Evolutionary conservation across 495 filamentous ascomycete genomes (phyloP).

Genomic region (Delitschia confertaspora): DNA sequence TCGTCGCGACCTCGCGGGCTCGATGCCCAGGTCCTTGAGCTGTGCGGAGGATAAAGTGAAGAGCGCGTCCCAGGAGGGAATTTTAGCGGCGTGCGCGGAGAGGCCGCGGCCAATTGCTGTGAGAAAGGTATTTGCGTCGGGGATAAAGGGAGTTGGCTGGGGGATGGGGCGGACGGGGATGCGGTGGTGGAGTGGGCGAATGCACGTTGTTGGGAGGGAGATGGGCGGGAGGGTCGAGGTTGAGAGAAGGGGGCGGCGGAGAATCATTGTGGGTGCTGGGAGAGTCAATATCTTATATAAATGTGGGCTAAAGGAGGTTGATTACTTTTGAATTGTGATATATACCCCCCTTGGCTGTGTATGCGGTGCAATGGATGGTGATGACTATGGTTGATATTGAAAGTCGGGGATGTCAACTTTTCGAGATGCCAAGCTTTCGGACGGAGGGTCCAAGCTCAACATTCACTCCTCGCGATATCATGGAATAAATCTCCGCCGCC

Average conservation of each 20-base stretch:
- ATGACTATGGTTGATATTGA: background rate
- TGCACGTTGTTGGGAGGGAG: slow-evolving; percentile 9
- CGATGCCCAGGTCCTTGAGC: slow-evolving; percentile 73
- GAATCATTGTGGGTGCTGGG: slow-evolving; percentile 18
- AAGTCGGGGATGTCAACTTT: slow-evolving; percentile 7
- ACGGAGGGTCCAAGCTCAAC: no score
- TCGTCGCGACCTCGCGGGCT: slow-evolving; percentile 66
- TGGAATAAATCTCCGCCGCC: no score
- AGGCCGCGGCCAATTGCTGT: slow-evolving; percentile 83
- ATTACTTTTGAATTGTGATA: background rate
- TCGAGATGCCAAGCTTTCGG: slow-evolving; percentile 16
- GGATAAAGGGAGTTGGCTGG: slow-evolving; percentile 69
- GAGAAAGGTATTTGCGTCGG: slow-evolving; percentile 81
- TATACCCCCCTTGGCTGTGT: background rate
- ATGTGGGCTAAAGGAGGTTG: background rate
- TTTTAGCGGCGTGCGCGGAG: slow-evolving; percentile 67
- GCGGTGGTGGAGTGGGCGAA: slow-evolving; percentile 22
- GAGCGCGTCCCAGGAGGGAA: slow-evolving; percentile 79
- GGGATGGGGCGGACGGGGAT: slow-evolving; percentile 49
- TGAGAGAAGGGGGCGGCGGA: slow-evolving; percentile 20
- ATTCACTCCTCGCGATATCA: no score
- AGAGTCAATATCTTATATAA: slow-evolving; percentile 1
- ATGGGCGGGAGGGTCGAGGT: slow-evolving; percentile 4
- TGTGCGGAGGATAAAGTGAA: slow-evolving; percentile 71
- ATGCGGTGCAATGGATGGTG: background rate